A percentile compares a stretch with the other conserved stretches of the same genome.
Evolutionary conservation across 768 basidiomycete genomes (phyloP).

Genomic region (Panaeolus papilionaceus): DNA sequence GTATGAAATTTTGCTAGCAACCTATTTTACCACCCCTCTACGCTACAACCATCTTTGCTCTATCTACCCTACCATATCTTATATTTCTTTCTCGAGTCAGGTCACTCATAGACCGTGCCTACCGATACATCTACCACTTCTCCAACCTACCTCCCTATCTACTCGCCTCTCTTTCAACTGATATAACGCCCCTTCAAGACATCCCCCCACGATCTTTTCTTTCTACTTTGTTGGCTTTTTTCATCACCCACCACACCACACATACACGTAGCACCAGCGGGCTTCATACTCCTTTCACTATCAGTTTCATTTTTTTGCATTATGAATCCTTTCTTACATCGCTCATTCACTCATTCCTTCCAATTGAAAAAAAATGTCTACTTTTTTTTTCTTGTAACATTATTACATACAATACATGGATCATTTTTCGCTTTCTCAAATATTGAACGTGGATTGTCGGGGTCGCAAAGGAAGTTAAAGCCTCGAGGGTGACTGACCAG

Average conservation of each 20-base stretch:
- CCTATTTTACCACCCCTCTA: background rate
- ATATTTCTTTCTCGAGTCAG: background rate
- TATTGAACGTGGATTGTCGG: background rate
- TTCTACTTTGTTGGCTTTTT: background rate
- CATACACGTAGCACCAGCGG: background rate
- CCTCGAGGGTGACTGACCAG: background rate
- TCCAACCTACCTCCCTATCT: background rate
- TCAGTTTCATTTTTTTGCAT: background rate
- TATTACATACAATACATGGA: background rate
- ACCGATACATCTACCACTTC: background rate
- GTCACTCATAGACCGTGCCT: background rate
- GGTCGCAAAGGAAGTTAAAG: background rate
- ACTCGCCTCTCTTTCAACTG: background rate
- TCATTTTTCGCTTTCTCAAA: background rate
- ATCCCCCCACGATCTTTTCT: background rate
- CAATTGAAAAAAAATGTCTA: too few species aligned
- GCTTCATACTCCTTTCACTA: background rate
- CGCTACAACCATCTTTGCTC: background rate
- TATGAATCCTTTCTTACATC: background rate
- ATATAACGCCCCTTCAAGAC: background rate
- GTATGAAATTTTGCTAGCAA: background rate
- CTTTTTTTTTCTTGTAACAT: too few species aligned
- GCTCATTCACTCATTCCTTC: background rate
- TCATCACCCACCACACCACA: background rate
- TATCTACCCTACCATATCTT: conserved; percentile 1